Evolutionary conservation across 2,329 filamentous ascomycete genomes (phyloP).

Genomic region (Ophiocordyceps camponoti-saundersi): DNA sequence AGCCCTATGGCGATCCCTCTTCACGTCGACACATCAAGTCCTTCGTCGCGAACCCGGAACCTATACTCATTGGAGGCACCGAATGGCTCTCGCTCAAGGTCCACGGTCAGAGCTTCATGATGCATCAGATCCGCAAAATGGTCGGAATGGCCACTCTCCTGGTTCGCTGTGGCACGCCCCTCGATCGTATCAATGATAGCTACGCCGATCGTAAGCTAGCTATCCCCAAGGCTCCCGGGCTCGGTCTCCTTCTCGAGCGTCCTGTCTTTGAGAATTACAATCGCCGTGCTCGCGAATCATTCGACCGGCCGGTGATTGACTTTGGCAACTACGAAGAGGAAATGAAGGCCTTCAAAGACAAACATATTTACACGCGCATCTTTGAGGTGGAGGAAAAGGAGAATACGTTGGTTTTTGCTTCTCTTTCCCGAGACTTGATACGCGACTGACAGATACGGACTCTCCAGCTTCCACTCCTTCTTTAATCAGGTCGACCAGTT

Average conservation of each 20-base stretch:
- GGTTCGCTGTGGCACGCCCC: constrained; percentile 66
- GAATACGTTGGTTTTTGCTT: constrained; percentile 53
- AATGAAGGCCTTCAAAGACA: constrained; percentile 78
- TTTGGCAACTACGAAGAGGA: constrained; percentile 63
- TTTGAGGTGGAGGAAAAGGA: constrained; percentile 79
- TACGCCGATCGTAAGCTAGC: constrained; percentile 59
- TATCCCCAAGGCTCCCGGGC: constrained; percentile 83
- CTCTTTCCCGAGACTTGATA: too few species aligned
- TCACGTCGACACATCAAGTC: constrained; percentile 85
- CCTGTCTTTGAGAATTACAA: constrained; percentile 91
- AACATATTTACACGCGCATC: constrained; percentile 82
- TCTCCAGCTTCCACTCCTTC: constrained; percentile 52
- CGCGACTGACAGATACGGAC: neutral
- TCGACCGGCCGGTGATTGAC: constrained; percentile 52
- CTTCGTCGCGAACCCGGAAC: constrained; percentile 59
- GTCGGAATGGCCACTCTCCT: constrained; percentile 79
- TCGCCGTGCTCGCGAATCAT: constrained; percentile 44
- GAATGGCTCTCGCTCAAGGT: constrained; percentile 95
- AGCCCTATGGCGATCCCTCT: constrained; percentile 63
- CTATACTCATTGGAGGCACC: constrained; percentile 75
- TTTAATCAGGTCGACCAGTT: constrained; percentile 69
- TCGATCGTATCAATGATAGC: constrained; percentile 53
- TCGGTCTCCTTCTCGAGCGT: constrained; percentile 75
- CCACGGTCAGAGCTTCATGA: constrained; percentile 98
- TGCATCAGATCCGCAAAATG: constrained; percentile 99